A percentile compares a stretch with the other conserved stretches of the same genome.
Conservation (phyloP, 2,329 filamentous ascomycete genomes). For the Colletotrichum sojae region DNA sequence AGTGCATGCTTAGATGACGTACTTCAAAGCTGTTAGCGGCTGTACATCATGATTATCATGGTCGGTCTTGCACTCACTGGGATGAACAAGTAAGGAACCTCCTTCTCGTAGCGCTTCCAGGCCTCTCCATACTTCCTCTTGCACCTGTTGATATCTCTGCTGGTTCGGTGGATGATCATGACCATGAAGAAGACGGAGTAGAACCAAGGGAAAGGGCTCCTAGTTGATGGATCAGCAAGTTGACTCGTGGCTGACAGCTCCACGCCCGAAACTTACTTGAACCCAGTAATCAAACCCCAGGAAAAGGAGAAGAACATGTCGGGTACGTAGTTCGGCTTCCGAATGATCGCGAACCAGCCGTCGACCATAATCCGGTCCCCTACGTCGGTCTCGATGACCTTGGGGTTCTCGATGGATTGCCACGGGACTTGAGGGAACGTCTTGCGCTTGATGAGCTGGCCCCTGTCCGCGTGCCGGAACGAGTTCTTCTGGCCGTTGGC, state of each 20-base stretch:
- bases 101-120: conserved; percentile 84
- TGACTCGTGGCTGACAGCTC: neutral
- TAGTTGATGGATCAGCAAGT: conserved; percentile 14
- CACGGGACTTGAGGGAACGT: conserved; percentile 87
- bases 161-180: conserved; percentile 87
- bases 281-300: conserved; percentile 67
- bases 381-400: conserved; percentile 76
- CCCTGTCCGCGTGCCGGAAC: conserved; percentile 80
- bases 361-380: conserved; percentile 81
- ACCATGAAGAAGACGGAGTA: conserved; percentile 85
- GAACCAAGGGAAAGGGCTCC: conserved; percentile 90
- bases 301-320: conserved; percentile 64
- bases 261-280: conserved; percentile 51
- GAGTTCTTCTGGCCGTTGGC: conserved; percentile 89
- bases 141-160: conserved; percentile 83
- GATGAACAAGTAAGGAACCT: conserved; percentile 88
- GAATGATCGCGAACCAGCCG: conserved; percentile 68
- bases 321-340: conserved; percentile 71
- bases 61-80: conserved; percentile 62
- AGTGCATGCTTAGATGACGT: no score
- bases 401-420: conserved; percentile 81
- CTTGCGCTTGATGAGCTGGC: conserved; percentile 73
- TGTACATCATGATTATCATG: no score
- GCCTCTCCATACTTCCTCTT: conserved; percentile 85
- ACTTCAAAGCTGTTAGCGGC: no score